These are phyloP conservation scores for Hortaea sp. DNA, from an alignment of 2,329 filamentous ascomycete species.

Conservation along the genomic window DNA sequence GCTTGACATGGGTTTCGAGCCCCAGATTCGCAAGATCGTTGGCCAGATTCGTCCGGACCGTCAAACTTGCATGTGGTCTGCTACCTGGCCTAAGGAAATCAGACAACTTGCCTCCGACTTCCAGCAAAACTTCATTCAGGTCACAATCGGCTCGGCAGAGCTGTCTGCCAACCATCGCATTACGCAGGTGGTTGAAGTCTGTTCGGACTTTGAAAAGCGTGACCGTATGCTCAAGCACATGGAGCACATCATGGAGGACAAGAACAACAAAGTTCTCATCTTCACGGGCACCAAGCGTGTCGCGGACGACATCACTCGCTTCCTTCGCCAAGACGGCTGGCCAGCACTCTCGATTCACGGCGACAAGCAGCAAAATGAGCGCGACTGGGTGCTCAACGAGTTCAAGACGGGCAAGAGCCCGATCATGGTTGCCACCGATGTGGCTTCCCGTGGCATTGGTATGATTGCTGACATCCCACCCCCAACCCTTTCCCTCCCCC, in stretches of 20 bases:
- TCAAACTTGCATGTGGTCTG: slow-evolving; percentile 99
- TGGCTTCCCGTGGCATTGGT: slow-evolving; percentile 99
- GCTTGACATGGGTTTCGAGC: slow-evolving; percentile 99
- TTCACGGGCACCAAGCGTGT: slow-evolving; percentile 84
- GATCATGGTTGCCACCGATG: slow-evolving; percentile 99
- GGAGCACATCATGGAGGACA: slow-evolving; percentile 96
- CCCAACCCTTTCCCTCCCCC: slow-evolving; percentile 26
- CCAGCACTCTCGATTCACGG: slow-evolving; percentile 96
- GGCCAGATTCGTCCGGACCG: slow-evolving; percentile 94
- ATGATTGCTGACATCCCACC: slow-evolving; percentile 60
- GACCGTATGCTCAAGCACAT: slow-evolving; percentile 95
- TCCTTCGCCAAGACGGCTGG: slow-evolving; percentile 96
- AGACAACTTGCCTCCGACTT: slow-evolving; percentile 84
- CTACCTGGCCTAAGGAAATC: slow-evolving; percentile 98
- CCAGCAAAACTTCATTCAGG: slow-evolving; percentile 92
- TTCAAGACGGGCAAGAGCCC: slow-evolving; percentile 99
- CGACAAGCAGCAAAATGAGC: slow-evolving; percentile 98
- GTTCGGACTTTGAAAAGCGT: slow-evolving; percentile 94
- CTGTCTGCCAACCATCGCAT: slow-evolving; percentile 96
- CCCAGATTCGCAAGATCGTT: slow-evolving; percentile 98
- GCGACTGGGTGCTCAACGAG: slow-evolving; percentile 98
- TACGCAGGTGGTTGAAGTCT: slow-evolving; percentile 93
- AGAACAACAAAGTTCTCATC: slow-evolving; percentile 87
- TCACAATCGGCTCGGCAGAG: slow-evolving; percentile 96
- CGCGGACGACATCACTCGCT: slow-evolving; percentile 93